Base-by-base conservation (phyloP, 371 early-diverging fungal genomes). In the Mucor indicus region DNA sequence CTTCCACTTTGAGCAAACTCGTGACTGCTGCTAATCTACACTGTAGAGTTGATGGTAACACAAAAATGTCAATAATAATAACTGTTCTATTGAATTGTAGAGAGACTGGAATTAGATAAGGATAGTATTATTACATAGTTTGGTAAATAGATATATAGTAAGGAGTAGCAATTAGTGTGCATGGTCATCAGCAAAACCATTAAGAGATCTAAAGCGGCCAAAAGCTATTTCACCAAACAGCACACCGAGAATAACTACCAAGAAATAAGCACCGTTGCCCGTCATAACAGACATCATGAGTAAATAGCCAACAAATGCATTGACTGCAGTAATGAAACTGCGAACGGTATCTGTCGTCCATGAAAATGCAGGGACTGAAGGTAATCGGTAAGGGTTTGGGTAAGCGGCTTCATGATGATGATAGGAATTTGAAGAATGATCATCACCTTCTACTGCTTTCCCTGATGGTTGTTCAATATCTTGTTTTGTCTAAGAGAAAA, bases 381-480 rank as follows among this genome's bases (percentile, higher is more conserved):
- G 80, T 10, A 73, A 44, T 15, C 31, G 15, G n/a, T 48, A 46
- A 22, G 57, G 37, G 21, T 24, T 25, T 6, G 64, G 65, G 38
- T 59, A 63, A 40, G 31, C 24, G 12, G 16, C 69, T 50, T n/a
- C n/a, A n/a, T n/a, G n/a, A n/a, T n/a, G n/a, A n/a, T n/a, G n/a
- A 60, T 53, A 80, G 77, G 38, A 91, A 86, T 32, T 90, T 86
- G 65, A 96, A 87, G 71, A 95, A 91, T 77, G 96, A 95, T 79
- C 99, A 97, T 43, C 93, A n/a, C n/a, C n/a, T n/a, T n/a, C n/a
- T n/a, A n/a, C n/a, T 88, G 24, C 96, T 16, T n/a, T 95, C 63
- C 97, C 43, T 95, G 53, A 96, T 96, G 71, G 93, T 73, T 57
- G 77, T 65, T 40, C 96, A 92, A 48, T 30, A 37, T 53, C 59